Percentiles rank a stretch among this genome's conserved stretches.
These are phyloP conservation scores for Trichoderma atrobrunneum DNA, from an alignment of 2,329 filamentous ascomycete species.

Conservation along the genomic window DNA sequence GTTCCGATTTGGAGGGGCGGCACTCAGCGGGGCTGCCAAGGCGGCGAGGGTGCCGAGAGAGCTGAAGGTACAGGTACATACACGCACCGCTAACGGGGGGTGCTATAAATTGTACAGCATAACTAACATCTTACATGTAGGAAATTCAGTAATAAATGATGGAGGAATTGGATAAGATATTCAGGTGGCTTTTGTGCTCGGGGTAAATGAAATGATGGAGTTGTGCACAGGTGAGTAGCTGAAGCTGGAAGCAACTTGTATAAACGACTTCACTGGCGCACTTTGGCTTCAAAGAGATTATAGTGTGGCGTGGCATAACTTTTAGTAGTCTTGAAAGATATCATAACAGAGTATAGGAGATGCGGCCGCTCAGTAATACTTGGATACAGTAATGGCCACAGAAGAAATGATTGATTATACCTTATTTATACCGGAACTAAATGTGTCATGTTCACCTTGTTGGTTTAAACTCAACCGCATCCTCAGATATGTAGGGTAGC, in stretches of 20 bases:
- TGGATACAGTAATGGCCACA: not conserved
- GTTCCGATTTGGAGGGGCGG: not conserved
- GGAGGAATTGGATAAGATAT: not conserved
- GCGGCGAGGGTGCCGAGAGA: not conserved
- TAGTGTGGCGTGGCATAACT: not conserved
- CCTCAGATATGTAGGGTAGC: not conserved
- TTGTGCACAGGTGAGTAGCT: not conserved
- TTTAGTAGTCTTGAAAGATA: too few relatives aligned
- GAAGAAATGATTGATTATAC: not conserved
- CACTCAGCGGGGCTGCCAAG: conserved; percentile 4
- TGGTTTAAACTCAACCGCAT: not conserved
- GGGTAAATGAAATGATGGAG: not conserved
- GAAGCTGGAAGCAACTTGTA: not conserved
- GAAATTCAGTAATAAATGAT: not conserved
- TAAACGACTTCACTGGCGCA: not conserved
- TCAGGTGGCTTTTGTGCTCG: not conserved
- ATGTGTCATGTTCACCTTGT: too few relatives aligned
- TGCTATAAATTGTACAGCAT: not conserved
- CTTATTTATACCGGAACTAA: not conserved
- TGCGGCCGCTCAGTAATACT: not conserved
- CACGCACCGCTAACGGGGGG: not conserved
- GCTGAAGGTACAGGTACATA: not conserved
- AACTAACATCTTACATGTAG: not conserved
- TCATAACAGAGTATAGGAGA: too few relatives aligned
- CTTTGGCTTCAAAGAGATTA: not conserved